Evolutionary conservation across 2,329 filamentous ascomycete species (phyloP).

Genomic region (Anthostomella pinea): DNA sequence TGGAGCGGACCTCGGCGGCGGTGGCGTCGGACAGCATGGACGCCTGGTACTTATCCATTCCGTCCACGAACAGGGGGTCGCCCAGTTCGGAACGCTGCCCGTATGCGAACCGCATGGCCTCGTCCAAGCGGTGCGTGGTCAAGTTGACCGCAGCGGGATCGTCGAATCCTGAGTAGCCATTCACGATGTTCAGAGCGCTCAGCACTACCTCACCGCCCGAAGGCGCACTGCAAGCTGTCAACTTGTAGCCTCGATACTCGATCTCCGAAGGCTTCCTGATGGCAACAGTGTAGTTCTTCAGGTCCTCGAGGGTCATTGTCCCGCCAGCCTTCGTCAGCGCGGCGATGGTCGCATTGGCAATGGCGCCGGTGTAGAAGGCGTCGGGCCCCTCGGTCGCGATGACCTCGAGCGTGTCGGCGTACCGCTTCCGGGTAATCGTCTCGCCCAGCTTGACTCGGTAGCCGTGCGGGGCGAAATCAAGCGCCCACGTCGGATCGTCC

Average conservation of each 20-base stretch:
- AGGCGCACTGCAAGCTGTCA: slow-evolving; percentile 67
- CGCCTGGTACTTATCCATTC: slow-evolving; percentile 60
- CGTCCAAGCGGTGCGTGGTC: slow-evolving; percentile 76
- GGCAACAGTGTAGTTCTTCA: slow-evolving; percentile 69
- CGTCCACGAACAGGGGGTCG: slow-evolving; percentile 67
- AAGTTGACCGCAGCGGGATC: slow-evolving; percentile 51
- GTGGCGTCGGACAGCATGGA: slow-evolving; percentile 60
- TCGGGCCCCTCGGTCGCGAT: slow-evolving; percentile 42
- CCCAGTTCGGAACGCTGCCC: slow-evolving; percentile 70
- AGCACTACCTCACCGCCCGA: slow-evolving; percentile 71
- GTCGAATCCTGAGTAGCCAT: slow-evolving; percentile 67
- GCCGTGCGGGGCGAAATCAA: slow-evolving; percentile 67
- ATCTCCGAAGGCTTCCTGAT: slow-evolving; percentile 60
- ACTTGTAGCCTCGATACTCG: slow-evolving; percentile 66
- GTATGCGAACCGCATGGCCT: slow-evolving; percentile 81
- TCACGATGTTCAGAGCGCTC: slow-evolving; percentile 70
- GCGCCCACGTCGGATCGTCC: slow-evolving; percentile 70
- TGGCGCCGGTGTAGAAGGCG: slow-evolving; percentile 43
- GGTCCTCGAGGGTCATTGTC: slow-evolving; percentile 78
- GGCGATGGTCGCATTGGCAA: slow-evolving; percentile 44
- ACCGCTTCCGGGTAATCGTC: slow-evolving; percentile 44
- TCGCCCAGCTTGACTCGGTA: slow-evolving; percentile 31
- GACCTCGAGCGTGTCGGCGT: slow-evolving; percentile 54
- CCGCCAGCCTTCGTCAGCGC: slow-evolving; percentile 63
- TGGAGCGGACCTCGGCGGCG: slow-evolving; percentile 50